A percentile compares a stretch with the other conserved stretches of the same genome.
These are phyloP conservation scores for Tolypocladium paradoxum DNA, from an alignment of 2,329 filamentous ascomycete species.

Conservation along the genomic window DNA sequence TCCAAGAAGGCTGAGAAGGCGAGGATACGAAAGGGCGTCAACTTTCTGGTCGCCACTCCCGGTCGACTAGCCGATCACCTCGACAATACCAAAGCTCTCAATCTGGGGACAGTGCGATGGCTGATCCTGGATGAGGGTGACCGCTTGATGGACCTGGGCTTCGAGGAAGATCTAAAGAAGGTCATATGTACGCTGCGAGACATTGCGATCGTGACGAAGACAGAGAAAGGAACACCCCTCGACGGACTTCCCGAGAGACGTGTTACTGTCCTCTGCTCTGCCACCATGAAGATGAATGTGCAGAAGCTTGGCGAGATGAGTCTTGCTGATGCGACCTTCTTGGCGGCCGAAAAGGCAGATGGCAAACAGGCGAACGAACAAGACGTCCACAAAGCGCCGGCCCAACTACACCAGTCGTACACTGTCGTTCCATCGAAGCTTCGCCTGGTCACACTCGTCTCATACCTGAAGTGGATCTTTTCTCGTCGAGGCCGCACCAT, in stretches of 20 bases:
- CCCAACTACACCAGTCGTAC: slow-evolving; percentile 90
- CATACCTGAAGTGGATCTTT: slow-evolving; percentile 78
- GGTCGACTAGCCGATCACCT: slow-evolving; percentile 86
- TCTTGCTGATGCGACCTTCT: slow-evolving; percentile 81
- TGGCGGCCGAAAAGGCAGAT: slow-evolving; percentile 53
- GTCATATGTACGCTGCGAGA: slow-evolving; percentile 73
- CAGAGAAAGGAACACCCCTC: slow-evolving; percentile 45
- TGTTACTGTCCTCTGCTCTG: slow-evolving; percentile 85
- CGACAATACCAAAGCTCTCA: slow-evolving; percentile 80
- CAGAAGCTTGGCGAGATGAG: slow-evolving; percentile 91
- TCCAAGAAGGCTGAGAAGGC: slow-evolving; percentile 78
- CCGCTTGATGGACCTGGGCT: slow-evolving; percentile 95
- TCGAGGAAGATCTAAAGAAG: slow-evolving; percentile 84
- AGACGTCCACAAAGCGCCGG: slow-evolving; percentile 65
- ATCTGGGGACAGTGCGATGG: slow-evolving; percentile 85
- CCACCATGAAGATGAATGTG: slow-evolving; percentile 96
- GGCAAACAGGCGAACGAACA: slow-evolving; percentile 33
- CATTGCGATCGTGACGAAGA: slow-evolving; percentile 46
- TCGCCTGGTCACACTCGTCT: slow-evolving; percentile 76
- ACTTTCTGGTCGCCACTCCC: slow-evolving; percentile 90
- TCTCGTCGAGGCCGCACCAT: slow-evolving; percentile 81
- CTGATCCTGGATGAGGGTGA: slow-evolving; percentile 92
- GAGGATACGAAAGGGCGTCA: slow-evolving; percentile 84
- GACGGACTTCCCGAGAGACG: slow-evolving; percentile 63
- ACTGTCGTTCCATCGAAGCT: slow-evolving; percentile 81